Conservation (phyloP, 73 alveolate genomes). For the Symbiodinium pilosum region DNA sequence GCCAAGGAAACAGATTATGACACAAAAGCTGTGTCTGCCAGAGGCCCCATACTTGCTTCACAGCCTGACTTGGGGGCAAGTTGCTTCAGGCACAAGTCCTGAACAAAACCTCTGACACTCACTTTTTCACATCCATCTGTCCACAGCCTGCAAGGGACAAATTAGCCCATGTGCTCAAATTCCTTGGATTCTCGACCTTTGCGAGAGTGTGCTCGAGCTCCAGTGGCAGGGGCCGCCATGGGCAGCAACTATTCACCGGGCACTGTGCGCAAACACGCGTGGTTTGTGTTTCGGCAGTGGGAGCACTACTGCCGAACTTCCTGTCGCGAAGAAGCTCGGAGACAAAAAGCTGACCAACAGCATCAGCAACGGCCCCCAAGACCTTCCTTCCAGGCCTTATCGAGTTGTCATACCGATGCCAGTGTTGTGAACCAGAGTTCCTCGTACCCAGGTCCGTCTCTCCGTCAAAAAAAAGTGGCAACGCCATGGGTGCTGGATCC, state of each 20-base stretch:
- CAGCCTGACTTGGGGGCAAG: no score
- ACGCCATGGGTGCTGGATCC: not conserved
- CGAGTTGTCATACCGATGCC: not conserved
- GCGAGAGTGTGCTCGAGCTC: not conserved
- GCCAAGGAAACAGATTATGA: no score
- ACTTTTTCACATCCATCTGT: not conserved
- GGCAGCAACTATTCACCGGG: not conserved
- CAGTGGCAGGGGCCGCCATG: not conserved
- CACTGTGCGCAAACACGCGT: not conserved
- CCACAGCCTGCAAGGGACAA: conserved; percentile 1
- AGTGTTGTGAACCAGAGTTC: not conserved
- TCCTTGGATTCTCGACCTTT: not conserved
- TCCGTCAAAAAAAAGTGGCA: not conserved
- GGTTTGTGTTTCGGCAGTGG: not conserved
- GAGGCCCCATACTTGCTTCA: no score
- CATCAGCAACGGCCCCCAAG: not conserved
- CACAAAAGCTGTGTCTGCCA: no score
- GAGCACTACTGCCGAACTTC: not conserved
- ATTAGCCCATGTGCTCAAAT: not conserved
- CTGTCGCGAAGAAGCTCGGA: conserved; percentile 6
- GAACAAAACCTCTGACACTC: no score
- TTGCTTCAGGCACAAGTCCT: no score
- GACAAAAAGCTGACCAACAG: not conserved
- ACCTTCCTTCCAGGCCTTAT: not conserved
- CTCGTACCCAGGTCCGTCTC: not conserved